Evolutionary conservation across 441 rosid genomes (phyloP), one percentile per base, ranked within the genome.

Genomic region (Arabidopsis hybrid): DNA sequence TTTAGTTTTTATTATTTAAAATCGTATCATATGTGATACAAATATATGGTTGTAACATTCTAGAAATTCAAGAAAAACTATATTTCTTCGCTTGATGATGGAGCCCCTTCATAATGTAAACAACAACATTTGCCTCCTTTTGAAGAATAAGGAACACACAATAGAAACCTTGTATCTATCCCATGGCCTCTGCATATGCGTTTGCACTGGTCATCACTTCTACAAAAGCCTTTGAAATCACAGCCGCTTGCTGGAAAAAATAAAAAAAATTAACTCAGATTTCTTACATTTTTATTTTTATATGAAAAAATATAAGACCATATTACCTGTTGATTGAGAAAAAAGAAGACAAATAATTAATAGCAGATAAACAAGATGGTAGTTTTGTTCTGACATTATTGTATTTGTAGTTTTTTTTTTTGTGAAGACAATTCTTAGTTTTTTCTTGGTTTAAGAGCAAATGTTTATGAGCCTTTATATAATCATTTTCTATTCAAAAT

Each of bases 311-410:
- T 13, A 31, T 10, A 32, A n/a, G 9, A 55, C 6, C 2, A 55
- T 13, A 21, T 55, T 46, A 55, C 60, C 40, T 6, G 39, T 32
- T 55, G 39, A 55, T 6, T 55, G 60, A 55, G 60, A 12, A n/a
- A 55, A 31, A 12, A 55, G 10, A 3, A 55, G 60, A 31, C 60
- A 31, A 32, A 55, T 6, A 6, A 55, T 1, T 6, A 55, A 29
- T 32, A 55, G 18, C 5, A 55, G n/a, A 55, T 9, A 13, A 55
- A 5, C 10, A 55, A 55, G 1, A 0, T 31, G 39, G 13, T 21
- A n/a, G 32, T 8, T 56, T 56, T 13, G 18, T 56, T 11, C 5
- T 32, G 21, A 13, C 40, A 56, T 56, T n/a, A 3, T 51, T 51
- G 3, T 56, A 13, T n/a, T 0, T 6, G 17, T 56, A 56, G 5